phyloP scores from a whole-genome alignment of 345 rosid genomes.

The Gossypium thurberi region DNA sequence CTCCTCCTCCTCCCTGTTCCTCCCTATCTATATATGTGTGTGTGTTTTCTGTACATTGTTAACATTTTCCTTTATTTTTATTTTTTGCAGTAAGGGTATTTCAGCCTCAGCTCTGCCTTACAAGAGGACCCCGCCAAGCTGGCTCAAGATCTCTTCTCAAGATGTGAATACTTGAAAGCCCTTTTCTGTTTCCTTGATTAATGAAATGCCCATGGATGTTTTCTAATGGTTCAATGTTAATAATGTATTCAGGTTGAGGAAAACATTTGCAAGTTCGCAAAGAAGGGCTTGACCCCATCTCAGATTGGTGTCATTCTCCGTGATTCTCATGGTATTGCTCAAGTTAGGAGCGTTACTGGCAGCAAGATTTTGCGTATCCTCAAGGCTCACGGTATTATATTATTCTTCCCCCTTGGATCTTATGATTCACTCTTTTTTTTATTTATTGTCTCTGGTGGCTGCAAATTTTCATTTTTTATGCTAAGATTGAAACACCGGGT shows the following conservation, averaged over 20 bases:
- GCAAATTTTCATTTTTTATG: neutral
- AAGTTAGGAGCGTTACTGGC: constrained; percentile 18
- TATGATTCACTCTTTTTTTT: neutral
- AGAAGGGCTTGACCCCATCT: constrained; percentile 55
- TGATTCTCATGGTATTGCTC: constrained; percentile 56
- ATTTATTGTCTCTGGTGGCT: neutral
- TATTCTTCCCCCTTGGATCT: neutral
- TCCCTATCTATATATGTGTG: neutral
- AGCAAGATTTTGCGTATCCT: constrained; percentile 53
- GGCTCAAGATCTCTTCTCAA: constrained; percentile 24
- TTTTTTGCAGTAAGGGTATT: neutral
- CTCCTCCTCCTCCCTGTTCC: neutral
- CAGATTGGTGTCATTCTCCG: constrained; percentile 61
- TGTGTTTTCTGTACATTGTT: neutral
- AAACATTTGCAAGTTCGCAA: constrained; percentile 51
- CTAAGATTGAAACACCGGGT: neutral
- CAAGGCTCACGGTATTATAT: constrained; percentile 39
- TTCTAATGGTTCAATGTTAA: neutral
- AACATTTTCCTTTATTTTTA: neutral
- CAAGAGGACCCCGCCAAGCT: neutral
- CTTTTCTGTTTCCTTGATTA: neutral
- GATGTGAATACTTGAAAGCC: constrained; percentile 30
- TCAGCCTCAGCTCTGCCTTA: neutral
- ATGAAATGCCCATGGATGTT: neutral
- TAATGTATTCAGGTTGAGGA: constrained; percentile 34